Percentiles rank a stretch among this genome's conserved stretches.
Conservation (phyloP, 768 basidiomycete genomes). For the Lactarius deliciosus region DNA sequence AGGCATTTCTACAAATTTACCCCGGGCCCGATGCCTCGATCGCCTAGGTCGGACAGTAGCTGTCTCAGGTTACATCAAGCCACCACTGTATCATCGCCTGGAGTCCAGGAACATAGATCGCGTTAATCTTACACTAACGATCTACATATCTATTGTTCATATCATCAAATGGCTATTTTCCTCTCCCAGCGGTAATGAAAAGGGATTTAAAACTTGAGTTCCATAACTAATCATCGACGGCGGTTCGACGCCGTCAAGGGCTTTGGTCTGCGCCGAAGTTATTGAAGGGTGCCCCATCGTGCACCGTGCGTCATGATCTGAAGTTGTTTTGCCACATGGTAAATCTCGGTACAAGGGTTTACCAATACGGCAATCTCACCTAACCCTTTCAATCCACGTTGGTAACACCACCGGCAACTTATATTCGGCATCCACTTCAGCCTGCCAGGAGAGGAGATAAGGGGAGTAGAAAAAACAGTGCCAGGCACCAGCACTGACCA, state of each 20-base stretch:
- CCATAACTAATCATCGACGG: too few relatives aligned
- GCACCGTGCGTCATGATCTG: background rate
- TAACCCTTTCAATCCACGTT: background rate
- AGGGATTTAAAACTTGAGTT: background rate
- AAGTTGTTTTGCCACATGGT: background rate
- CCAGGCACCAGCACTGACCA: too few relatives aligned
- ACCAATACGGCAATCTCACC: background rate
- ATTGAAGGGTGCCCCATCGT: background rate
- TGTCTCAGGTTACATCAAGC: background rate
- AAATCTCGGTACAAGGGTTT: background rate
- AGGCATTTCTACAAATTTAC: background rate
- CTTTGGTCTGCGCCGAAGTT: background rate
- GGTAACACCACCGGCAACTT: background rate
- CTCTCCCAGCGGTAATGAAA: background rate
- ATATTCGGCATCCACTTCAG: background rate
- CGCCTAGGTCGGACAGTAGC: background rate
- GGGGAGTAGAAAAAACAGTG: background rate
- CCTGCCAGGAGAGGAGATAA: background rate
- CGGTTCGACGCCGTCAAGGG: background rate
- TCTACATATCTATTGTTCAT: background rate
- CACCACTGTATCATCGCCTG: background rate
- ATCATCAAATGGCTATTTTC: background rate
- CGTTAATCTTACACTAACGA: background rate
- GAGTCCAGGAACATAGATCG: background rate
- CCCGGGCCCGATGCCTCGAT: background rate